Conservation (phyloP, 73 alveolate species). For the Stentor coeruleus region DNA sequence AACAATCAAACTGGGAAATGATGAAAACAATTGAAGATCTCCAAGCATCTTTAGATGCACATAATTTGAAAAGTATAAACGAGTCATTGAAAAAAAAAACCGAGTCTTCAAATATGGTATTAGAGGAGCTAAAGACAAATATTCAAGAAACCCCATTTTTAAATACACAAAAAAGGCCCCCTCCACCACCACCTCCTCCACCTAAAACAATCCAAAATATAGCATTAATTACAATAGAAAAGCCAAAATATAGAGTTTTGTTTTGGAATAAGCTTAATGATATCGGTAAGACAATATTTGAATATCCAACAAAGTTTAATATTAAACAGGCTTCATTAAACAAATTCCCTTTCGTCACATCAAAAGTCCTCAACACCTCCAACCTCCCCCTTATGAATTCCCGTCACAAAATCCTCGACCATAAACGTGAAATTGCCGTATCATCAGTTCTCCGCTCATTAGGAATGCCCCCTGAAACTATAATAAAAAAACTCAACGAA, state of each 20-base stretch:
- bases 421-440: neutral
- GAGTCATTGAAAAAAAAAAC: neutral
- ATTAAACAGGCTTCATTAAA: neutral
- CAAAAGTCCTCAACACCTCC: neutral
- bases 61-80: neutral
- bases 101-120: neutral
- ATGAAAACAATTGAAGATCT: neutral
- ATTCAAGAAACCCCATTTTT: neutral
- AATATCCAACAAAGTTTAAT: neutral
- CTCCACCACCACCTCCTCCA: constrained; percentile 20
- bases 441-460: constrained; percentile 5
- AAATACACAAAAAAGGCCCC: neutral
- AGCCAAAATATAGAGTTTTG: neutral
- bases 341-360: neutral
- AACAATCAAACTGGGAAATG: neutral
- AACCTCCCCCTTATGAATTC: neutral
- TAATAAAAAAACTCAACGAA: neutral
- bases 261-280: constrained; percentile 8
- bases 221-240: neutral
- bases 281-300: neutral
- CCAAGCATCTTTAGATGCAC: neutral
- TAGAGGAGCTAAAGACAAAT: neutral
- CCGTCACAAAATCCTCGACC: neutral
- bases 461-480: neutral
- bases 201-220: neutral